Percentiles rank a stretch among this genome's conserved stretches.
Evolutionary conservation across 75 land plant species (phyloP).

Genomic region (Selaginella tamariscina): DNA sequence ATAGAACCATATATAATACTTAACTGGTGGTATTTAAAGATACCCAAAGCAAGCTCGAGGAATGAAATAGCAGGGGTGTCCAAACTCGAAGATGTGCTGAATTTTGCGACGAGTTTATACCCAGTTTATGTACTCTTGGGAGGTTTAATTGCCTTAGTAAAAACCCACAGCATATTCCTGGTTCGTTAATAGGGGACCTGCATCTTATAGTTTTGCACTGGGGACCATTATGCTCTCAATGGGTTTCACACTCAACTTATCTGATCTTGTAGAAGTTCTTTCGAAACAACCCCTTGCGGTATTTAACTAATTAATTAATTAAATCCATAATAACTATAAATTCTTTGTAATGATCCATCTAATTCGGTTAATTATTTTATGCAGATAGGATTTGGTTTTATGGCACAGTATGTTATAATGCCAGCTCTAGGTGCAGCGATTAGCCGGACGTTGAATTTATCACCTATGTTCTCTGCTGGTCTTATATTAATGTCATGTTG

Average conservation of each 20-base stretch:
- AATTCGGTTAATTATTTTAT: background rate
- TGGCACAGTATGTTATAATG: conserved; percentile 70
- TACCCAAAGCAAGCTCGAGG: no score
- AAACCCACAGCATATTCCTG: conserved; percentile 56
- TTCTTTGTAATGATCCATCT: no score
- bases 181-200: conserved; percentile 57
- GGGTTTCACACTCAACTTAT: conserved; percentile 55
- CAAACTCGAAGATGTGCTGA: conserved; percentile 18
- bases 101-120: conserved; percentile 56
- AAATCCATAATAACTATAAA: no score
- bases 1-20: no score
- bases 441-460: conserved; percentile 46
- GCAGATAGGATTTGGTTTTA: conserved; percentile 68
- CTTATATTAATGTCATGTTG: conserved; percentile 71
- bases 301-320: conserved; percentile 10
- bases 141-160: conserved; percentile 43
- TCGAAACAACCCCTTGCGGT: conserved; percentile 48
- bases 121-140: conserved; percentile 61
- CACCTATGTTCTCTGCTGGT: conserved; percentile 56
- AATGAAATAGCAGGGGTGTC: no score
- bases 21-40: no score
- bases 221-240: conserved; percentile 65
- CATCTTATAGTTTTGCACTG: conserved; percentile 53
- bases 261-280: conserved; percentile 43
- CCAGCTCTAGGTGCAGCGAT: conserved; percentile 41